Base-by-base conservation (phyloP, 257 asterid species). In the Gentiana straminea region DNA sequence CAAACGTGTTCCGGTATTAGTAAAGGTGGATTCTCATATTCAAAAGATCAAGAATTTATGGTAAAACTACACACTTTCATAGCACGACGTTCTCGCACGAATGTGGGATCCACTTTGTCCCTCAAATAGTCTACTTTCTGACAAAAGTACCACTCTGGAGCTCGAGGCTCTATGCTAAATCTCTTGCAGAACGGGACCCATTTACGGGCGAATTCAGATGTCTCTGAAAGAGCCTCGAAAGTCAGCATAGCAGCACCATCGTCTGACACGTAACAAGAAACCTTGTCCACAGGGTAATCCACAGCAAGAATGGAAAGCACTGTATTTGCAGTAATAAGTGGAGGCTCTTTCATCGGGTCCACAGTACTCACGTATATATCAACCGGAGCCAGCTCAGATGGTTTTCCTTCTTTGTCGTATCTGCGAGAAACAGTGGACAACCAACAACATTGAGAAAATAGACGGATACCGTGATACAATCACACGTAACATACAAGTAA, bases 231-330 rank as follows among this genome's bases (percentile, higher is more conserved):
- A 58, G 98, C 98, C 75, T 90, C 98, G 68, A 90, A 90, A 33
- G 98, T 86, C 59, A 90, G 96, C 98, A 90, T 90, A 4, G 97
- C 97, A 52, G 97, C 97, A 74, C 97, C 97, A 73, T 90, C 97
- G 35, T 89, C 97, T 34, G 97, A 89, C 51, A 89, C 97, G 58
- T 89, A 89, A 80, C 97, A 89, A 4, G 94, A 78, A 58, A 90
- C 95, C 64, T 84, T 90, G 71, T 90, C 95, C 33, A 90, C 66
- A 10, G 97, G 95, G 76, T 90, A 90, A 69, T 90, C 97, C 67
- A 77, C 90, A 15, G 98, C 91, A 54, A 90, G 96, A 52, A 90
- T 90, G 65, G 98, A 90, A 49, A 90, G 94, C 63, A 90, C 98
- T 0, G 98, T 90, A 68, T 86, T 89, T 55, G 97, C 97, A 15